These are phyloP conservation scores for Pyrenophora seminiperda DNA, from an alignment of 2,329 filamentous ascomycete genomes.

Conservation along the genomic window DNA sequence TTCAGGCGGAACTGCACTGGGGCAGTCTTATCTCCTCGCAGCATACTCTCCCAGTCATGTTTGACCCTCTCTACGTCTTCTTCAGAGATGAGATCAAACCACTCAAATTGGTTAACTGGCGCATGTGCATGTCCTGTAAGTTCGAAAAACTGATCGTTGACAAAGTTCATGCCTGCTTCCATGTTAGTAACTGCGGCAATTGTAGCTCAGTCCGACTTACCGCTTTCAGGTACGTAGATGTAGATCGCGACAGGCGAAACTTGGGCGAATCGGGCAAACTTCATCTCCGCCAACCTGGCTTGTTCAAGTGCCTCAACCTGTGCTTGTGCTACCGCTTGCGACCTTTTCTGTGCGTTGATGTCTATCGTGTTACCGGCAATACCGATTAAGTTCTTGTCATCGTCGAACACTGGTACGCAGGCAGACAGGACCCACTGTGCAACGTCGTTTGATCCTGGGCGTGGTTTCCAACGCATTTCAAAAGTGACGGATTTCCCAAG, in stretches of 20 bases:
- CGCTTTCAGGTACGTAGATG: conserved; percentile 28
- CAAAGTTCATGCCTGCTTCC: conserved; percentile 31
- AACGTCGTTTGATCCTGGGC: conserved; percentile 15
- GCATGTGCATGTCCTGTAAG: conserved; percentile 25
- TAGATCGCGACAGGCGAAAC: conserved; percentile 36
- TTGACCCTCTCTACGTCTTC: conserved; percentile 27
- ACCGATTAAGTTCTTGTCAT: conserved; percentile 31
- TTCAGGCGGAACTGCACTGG: conserved; percentile 34
- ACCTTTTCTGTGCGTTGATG: conserved; percentile 40
- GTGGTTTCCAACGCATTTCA: conserved; percentile 43
- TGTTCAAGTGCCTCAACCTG: conserved; percentile 35
- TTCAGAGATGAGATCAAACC: conserved; percentile 25
- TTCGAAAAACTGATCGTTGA: conserved; percentile 40
- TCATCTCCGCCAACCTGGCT: conserved; percentile 30
- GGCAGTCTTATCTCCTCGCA: conserved; percentile 21
- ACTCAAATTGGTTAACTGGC: conserved; percentile 22
- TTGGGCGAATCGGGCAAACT: conserved; percentile 35
- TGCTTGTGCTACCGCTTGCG: conserved; percentile 27
- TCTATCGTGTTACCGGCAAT: conserved; percentile 42
- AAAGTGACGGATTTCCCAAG: conserved; percentile 37
- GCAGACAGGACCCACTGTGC: conserved; percentile 39
- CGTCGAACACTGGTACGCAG: conserved; percentile 38
- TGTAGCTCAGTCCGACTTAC: conserved; percentile 6
- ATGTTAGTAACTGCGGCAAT: neutral
- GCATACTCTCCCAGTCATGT: conserved; percentile 23